Percentiles rank a stretch among this genome's conserved stretches.
Evolutionary conservation across 768 basidiomycete species (phyloP).

Genomic region (Xanthoconium stramineum): DNA sequence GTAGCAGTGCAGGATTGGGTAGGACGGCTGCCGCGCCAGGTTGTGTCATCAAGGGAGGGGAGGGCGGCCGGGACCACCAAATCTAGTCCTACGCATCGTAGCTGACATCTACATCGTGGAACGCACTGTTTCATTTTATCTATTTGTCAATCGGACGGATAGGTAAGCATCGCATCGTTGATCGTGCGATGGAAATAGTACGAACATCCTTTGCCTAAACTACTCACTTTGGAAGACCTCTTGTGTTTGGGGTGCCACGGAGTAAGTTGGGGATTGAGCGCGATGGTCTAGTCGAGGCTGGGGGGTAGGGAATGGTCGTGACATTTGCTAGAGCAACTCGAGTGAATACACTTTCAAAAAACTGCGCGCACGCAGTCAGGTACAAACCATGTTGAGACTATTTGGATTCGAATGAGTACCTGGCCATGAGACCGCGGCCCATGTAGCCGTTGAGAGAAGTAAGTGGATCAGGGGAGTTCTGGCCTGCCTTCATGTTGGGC

Average conservation of each 20-base stretch:
- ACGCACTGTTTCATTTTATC: constrained; percentile 70
- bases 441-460: constrained; percentile 76
- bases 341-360: constrained; percentile 81
- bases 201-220: constrained; percentile 75
- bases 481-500: constrained; percentile 87
- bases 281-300: constrained; percentile 82
- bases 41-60: constrained; percentile 15
- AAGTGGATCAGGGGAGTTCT: constrained; percentile 83
- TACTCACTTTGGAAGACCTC: constrained; percentile 72
- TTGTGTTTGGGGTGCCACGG: constrained; percentile 78
- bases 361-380: constrained; percentile 36
- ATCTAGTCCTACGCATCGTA: constrained; percentile 21
- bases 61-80: constrained; percentile 40
- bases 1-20: constrained; percentile 45
- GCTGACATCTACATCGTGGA: constrained; percentile 74
- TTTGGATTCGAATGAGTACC: constrained; percentile 90
- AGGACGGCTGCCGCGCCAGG: constrained; percentile 19
- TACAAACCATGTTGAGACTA: constrained; percentile 88
- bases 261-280: constrained; percentile 74
- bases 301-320: constrained; percentile 81
- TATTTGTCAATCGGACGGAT: constrained; percentile 20
- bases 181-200: neutral
- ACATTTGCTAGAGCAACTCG: constrained; percentile 86
- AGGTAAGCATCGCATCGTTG: neutral
- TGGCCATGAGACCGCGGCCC: constrained; percentile 77